Evolutionary conservation across 1,139 yeast species (phyloP), one percentile per base, ranked within the genome.

Genomic region (Candida buenavistaensis): DNA sequence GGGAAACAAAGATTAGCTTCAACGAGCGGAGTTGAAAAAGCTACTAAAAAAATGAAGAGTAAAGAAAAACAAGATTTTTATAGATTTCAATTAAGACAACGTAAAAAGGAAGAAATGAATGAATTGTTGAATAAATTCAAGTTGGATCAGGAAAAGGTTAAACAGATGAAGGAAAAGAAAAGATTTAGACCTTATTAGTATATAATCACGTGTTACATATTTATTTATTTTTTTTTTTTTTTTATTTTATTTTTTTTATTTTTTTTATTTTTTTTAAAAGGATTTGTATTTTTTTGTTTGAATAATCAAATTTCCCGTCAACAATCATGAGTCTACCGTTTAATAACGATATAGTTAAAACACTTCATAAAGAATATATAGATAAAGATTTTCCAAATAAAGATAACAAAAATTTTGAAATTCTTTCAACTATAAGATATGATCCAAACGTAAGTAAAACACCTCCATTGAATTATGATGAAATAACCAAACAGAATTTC

Each of bases 51-150:
- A 58, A 67, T 74, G 62, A 80, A 84, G 59, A 80, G 75, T 66
- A 85, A 86, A 61, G 94, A 89, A 49, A 87, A 89, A 68, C 75
- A 76, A 46, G 97, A 94, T 62, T 92, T 94, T 69, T 94, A 94
- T 68, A 75, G 96, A 51, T 94, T 90, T 78, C 99, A 94, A 65
- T 77, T 92, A 50, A 80, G 98, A 60, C 96, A 94, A 56, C 78
- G 80, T 55, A 92, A 90, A 75, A 92, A 92, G 70, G 80, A 77
- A 45, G 96, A 90, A 59, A 88, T 92, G 87, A 87, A 87, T 55
- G 89, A 86, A 35, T 68, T 94, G 54, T 69, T 92, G 53, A 70
- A 65, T 42, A 86, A 89, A 58, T 94, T 89, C 64, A 88, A 85
- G 56, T 80, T 82, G 43, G 98, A 94, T 61, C 97, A 92, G 65